Evolutionary conservation across 2,329 filamentous ascomycete genomes (phyloP), one percentile per base, ranked within the genome.

Genomic region (Dissoconium aciculare): DNA sequence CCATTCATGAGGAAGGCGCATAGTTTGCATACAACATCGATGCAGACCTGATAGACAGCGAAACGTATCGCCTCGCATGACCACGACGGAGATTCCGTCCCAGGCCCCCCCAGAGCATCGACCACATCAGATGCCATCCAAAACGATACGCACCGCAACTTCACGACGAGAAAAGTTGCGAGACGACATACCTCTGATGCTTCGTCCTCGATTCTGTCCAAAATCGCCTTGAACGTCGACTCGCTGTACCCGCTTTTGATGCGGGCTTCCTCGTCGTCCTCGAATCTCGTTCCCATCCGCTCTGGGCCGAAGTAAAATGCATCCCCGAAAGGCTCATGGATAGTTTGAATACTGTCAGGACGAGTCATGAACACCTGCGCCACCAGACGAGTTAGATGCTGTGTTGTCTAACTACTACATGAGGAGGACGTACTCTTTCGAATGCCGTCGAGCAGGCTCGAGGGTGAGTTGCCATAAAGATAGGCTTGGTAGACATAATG

Each of bases 301-400:
- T 98, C 89, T 5, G 87, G 85, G 31, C 89, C 87, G 52, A 78
- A 95, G 62, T 95, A 95, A 54, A 87, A 95, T 38, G 85, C 80
- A 59, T 95, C 89, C 32, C 87, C 87, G 58, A 95, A 95, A 4
- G 89, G 89, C 62, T 98, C 89, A 56, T 95, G 89, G 46, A 89
- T 67, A 53, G 82, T 92, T 47, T 77, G 67, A 36, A 95, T 69
- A 32, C 67, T 74, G 50, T 92, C 77, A 45, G 71, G 71, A 44
- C 83, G 78, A 46, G 85, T 93, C 87, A 95, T 94, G 58, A 98
- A 95, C 42, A 95, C 85, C 81, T 89, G 44, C 24, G 10, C 12
- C n/a, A 13, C 24, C 44, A 16, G 42, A 33, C 16, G 34, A 36
- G 36, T 33, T 38, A 28, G 15, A 17, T 15, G 27, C 15, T 14